phyloP scores from a whole-genome alignment of 2,329 filamentous ascomycete species.

The Sporothrix variecibatus region DNA sequence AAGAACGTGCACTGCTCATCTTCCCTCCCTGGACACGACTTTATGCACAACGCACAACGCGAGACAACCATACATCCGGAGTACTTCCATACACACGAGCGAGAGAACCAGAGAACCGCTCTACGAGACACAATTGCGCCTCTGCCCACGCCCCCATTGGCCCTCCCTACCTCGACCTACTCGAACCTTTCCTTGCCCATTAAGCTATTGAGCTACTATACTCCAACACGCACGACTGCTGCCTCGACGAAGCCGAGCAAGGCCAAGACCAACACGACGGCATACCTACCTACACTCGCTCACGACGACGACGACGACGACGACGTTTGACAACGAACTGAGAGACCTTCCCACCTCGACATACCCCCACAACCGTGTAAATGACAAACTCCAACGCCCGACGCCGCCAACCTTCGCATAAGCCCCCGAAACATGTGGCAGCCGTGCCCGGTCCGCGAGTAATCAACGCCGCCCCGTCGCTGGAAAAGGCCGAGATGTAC shows the following conservation, averaged over 20 bases:
- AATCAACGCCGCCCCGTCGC: conserved; percentile 55
- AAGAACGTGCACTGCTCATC: background rate
- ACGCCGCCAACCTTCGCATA: conserved; percentile 49
- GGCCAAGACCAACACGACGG: background rate
- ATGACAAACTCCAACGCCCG: conserved; percentile 48
- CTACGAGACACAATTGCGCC: conserved; percentile 9
- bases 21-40: background rate
- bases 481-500: conserved; percentile 58
- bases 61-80: background rate
- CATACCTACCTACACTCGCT: background rate
- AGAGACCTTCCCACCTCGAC: background rate
- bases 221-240: no score
- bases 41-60: conserved; percentile 14
- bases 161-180: background rate
- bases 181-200: background rate
- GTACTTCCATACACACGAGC: background rate
- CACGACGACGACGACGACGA: background rate
- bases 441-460: conserved; percentile 49
- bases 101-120: background rate
- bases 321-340: background rate
- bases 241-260: no score
- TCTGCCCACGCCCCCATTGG: background rate
- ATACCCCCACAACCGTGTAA: conserved; percentile 34
- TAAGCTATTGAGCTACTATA: no score
- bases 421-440: conserved; percentile 44